Evolutionary conservation across 768 basidiomycete genomes (phyloP), one percentile per base, ranked within the genome.

Genomic region (Brasilioporus rufonigricans): DNA sequence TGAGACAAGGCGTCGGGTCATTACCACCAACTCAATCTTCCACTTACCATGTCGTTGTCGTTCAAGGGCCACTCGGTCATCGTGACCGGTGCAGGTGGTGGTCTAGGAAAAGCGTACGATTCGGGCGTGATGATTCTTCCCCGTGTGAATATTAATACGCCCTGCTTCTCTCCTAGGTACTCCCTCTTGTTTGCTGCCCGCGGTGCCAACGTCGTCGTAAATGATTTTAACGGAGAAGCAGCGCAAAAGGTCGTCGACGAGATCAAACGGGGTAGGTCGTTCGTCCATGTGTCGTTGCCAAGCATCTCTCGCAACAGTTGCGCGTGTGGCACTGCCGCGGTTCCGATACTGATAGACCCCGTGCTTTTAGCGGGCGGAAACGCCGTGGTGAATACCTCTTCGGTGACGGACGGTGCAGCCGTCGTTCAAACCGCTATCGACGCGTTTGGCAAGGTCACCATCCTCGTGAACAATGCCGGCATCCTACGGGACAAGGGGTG

Each of bases 401-500:
- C 88, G 3, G 95, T 87, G 35, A 83, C 87, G 11, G 91, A 97
- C 60, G 96, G 96, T 7, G 80, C 80, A 14, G 84, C 90, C 41
- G 89, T 98, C 56, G 87, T 98, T 58, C 81, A 91, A 74, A 86
- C 82, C 40, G 96, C 94, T 19, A 70, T 97, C 21, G 85, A 94
- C 58, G 79, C 84, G 18, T 98, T 93, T 71, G 96, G 96, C 0
- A 74, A 75, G 4, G 78, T 95, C 40, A 86, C 87, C n/a, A 86
- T 91, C 61, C 82, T 98, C 44, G 87, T 98, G 63, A 98, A 98
- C 76, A 98, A 98, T 76, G 94, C 95, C 48, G 95, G 95, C 32
- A 92, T 97, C 53, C 72, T 93, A 52, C 78, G 91, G 46, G 90
- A 89, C 67, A 90, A 83, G 68, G 87, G 85, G 89, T 89, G 47